A percentile compares a stretch with the other conserved stretches of the same genome.
Evolutionary conservation across 306 rosid genomes (phyloP).

Genomic region (Mimosa pudica): DNA sequence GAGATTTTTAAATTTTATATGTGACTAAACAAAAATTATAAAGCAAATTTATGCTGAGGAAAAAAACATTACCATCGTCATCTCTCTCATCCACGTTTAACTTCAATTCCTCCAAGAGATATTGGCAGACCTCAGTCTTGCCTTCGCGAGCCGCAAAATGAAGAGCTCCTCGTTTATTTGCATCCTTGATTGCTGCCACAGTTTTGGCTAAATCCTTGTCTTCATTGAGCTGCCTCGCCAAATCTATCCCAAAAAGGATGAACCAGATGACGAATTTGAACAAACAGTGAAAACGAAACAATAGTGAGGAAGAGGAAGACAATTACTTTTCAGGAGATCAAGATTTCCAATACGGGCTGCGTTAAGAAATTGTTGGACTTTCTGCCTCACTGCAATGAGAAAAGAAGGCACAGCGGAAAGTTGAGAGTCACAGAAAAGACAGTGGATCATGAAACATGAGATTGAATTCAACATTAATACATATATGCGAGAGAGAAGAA

Average conservation of each 20-base stretch:
- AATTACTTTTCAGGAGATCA: constrained; percentile 80
- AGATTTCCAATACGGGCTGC: constrained; percentile 82
- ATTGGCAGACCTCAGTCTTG: constrained; percentile 73
- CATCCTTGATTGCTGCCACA: constrained; percentile 80
- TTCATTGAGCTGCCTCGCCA: constrained; percentile 75
- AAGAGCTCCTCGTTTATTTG: constrained; percentile 89
- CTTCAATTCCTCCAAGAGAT: constrained; percentile 76
- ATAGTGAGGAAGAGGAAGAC: background rate
- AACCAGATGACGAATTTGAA: constrained; percentile 14
- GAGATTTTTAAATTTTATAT: background rate
- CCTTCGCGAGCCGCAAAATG: constrained; percentile 94
- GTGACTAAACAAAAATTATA: background rate
- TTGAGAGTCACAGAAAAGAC: background rate
- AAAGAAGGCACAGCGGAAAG: background rate
- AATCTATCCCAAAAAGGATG: constrained; percentile 43
- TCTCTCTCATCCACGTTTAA: constrained; percentile 73
- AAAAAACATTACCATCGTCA: constrained; percentile 68
- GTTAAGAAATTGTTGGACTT: constrained; percentile 76
- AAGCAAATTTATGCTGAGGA: background rate
- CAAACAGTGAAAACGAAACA: background rate
- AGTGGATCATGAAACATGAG: background rate
- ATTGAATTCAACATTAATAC: background rate
- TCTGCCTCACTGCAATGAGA: constrained; percentile 68
- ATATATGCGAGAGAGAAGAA: background rate
- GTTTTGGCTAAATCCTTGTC: constrained; percentile 68